Evolutionary conservation across 306 rosid genomes (phyloP).

Genomic region (Cicer chorassanicum): DNA sequence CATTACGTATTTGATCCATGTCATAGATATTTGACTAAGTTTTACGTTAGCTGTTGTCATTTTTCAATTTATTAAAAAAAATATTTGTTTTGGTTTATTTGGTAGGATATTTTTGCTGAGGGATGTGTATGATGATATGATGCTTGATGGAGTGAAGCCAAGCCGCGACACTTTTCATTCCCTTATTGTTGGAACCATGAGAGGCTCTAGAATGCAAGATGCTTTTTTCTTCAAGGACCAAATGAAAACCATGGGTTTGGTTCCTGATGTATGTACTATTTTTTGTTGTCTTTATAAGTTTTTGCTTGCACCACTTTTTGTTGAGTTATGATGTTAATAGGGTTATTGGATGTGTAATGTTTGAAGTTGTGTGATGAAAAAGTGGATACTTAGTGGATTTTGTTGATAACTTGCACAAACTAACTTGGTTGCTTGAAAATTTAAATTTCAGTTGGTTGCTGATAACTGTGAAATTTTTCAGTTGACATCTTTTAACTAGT

Average conservation of each 20-base stretch:
- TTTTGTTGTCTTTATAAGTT: background rate
- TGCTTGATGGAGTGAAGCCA: slow-evolving; percentile 97
- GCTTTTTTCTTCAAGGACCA: slow-evolving; percentile 80
- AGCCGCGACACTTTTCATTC: slow-evolving; percentile 75
- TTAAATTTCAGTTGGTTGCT: slow-evolving; percentile 16
- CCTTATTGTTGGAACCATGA: slow-evolving; percentile 77
- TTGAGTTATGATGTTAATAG: slow-evolving; percentile 26
- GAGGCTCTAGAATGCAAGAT: slow-evolving; percentile 74
- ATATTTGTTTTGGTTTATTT: background rate
- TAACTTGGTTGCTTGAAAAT: slow-evolving; percentile 17
- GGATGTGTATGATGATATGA: slow-evolving; percentile 86
- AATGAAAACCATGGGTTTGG: slow-evolving; percentile 84
- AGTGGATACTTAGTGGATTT: background rate
- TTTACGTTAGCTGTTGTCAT: too few species aligned
- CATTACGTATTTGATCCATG: too few species aligned
- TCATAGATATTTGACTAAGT: too few species aligned
- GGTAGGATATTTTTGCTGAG: slow-evolving; percentile 70
- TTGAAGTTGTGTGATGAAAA: slow-evolving; percentile 26
- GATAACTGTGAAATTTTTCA: slow-evolving; percentile 20
- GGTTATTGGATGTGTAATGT: slow-evolving; percentile 1
- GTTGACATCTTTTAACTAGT: background rate
- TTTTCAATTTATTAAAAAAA: too few species aligned
- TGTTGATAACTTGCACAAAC: background rate
- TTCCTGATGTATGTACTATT: slow-evolving; percentile 73
- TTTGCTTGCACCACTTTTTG: background rate